Evolutionary conservation across 83 land plant genomes (phyloP).

Genomic region (Picea abies): DNA sequence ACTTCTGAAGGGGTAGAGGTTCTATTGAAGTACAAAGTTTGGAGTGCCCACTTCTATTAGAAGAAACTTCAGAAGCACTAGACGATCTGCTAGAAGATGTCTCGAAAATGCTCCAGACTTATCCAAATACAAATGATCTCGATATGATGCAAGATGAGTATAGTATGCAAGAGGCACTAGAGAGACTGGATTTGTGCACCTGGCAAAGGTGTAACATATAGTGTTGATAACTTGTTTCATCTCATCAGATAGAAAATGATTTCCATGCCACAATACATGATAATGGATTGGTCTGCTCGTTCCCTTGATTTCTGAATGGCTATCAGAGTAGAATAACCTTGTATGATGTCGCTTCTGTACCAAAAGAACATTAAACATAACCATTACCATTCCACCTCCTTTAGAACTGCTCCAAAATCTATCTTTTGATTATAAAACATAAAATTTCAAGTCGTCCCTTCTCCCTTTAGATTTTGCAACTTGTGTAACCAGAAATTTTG

Average conservation of each 20-base stretch:
- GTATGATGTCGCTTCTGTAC: too few species aligned
- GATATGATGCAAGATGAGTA: conserved; percentile 84
- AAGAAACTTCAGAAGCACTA: conserved; percentile 6
- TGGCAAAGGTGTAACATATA: conserved; percentile 72
- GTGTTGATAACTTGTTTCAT: conserved; percentile 75
- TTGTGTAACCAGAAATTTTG: conserved; percentile 62
- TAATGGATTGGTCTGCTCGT: conserved; percentile 95
- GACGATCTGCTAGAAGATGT: conserved; percentile 19
- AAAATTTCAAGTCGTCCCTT: conserved; percentile 60
- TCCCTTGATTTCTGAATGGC: conserved; percentile 83
- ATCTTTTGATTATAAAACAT: too few species aligned
- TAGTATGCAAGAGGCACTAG: conserved; percentile 82
- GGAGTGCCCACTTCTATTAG: conserved; percentile 23
- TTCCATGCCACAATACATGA: conserved; percentile 84
- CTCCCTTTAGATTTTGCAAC: conserved; percentile 61
- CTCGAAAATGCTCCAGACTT: conserved; percentile 7
- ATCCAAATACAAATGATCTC: conserved; percentile 80
- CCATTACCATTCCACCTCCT: too few species aligned
- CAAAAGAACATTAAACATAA: too few species aligned
- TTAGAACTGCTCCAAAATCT: too few species aligned
- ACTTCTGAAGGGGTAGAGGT: conserved; percentile 60
- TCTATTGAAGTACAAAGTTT: conserved; percentile 45
- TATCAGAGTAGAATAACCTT: conserved; percentile 85
- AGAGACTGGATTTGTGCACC: conserved; percentile 87
- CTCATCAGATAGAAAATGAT: conserved; percentile 76